Base-by-base conservation (phyloP, 345 rosid genomes). In the Gossypium sturtianum region DNA sequence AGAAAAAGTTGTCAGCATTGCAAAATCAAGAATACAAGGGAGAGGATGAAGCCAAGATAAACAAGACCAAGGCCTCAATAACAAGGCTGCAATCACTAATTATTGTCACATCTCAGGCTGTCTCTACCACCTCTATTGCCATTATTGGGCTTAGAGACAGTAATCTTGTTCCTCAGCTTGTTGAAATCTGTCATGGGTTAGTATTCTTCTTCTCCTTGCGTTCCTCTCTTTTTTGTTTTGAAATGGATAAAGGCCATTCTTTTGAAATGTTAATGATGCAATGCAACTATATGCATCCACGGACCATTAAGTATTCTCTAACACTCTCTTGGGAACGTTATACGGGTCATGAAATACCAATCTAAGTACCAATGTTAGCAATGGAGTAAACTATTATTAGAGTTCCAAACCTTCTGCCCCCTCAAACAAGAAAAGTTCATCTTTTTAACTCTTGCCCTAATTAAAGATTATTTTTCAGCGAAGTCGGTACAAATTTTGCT, bases 11-110 rank as follows among this genome's bases (percentile, higher is more conserved):
- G 43, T 78, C 96, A 7, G 82, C 85, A 8, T 84, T 95, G 74
- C 99, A 95, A 83, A 91, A 90, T 74, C 98, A 91, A 76, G 99
- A 95, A 83, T 87, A 88, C 84, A 95, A 90, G 78, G 99, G 98
- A 20, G 95, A 88, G 20, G 92, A 89, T 80, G 97, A 89, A 74
- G 60, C 82, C 10, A 95, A 95, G 88, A 72, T 93, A 29, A 93
- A 93, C 87, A 95, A 93, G 85, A 93, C 98, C 4, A 93, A 91
- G 84, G 84, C 88, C 53, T 83, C 97, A 3, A 84, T 95, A 81
- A 76, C 78, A 57, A 89, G 83, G 86, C 79, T 93, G 78, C 99
- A 95, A 58, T 85, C 98, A 71, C 84, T 87, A 19, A 90, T 93
- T 64, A 71, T 80, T 38, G 98, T 95, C 63, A 89, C 98, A 0